phyloP scores from a whole-genome alignment of 495 filamentous ascomycete genomes.

The Copromyces sp. region DNA sequence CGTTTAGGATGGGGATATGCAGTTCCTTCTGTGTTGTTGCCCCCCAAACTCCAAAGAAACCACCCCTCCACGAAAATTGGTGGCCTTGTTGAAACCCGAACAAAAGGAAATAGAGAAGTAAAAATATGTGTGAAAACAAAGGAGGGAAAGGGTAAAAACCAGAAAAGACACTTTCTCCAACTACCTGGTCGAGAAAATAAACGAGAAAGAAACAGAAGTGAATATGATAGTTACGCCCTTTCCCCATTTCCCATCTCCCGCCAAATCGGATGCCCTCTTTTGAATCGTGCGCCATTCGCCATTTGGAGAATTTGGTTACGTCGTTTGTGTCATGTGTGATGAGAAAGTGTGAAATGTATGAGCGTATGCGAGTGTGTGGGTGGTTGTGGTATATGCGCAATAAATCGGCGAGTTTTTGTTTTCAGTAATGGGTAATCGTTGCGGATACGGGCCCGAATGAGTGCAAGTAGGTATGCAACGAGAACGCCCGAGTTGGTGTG shows the following conservation, averaged over 20 bases:
- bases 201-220: slow-evolving; percentile 1
- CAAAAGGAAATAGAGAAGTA: not conserved
- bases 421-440: not conserved
- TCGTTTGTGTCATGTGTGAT: slow-evolving; percentile 7
- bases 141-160: not conserved
- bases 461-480: not conserved
- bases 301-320: slow-evolving; percentile 16
- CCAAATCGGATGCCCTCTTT: slow-evolving; percentile 24
- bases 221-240: slow-evolving; percentile 19
- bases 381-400: slow-evolving; percentile 15
- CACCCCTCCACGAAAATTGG: not conserved
- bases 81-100: not conserved
- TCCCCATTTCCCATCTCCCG: not conserved
- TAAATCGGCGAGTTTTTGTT: slow-evolving; percentile 2
- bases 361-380: not conserved
- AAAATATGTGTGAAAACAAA: not conserved
- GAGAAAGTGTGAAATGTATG: slow-evolving; percentile 1
- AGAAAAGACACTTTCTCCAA: slow-evolving; percentile 1
- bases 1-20: not conserved
- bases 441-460: not conserved
- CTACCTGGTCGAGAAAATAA: not conserved
- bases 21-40: not conserved
- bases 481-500: not conserved
- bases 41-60: not conserved
- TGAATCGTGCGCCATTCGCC: slow-evolving; percentile 28